Conservation (phyloP, 352 stramenopile genomes). For the Pythium aquatile region DNA sequence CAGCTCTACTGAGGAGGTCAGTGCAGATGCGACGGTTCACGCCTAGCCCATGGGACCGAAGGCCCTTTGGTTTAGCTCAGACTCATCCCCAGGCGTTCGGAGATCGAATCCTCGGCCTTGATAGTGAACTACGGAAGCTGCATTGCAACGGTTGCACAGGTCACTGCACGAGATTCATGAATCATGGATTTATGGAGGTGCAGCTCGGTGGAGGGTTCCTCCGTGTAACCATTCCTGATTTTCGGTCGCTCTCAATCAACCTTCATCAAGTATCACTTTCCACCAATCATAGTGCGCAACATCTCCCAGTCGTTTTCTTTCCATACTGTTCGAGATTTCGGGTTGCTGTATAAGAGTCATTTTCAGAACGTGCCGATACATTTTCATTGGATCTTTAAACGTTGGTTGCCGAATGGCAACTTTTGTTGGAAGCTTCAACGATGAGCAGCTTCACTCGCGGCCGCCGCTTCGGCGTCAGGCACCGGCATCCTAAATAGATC, state of each 20-base stretch:
- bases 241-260: neutral
- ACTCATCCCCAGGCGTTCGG: neutral
- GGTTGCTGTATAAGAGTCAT: conserved; percentile 19
- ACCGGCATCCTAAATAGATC: conserved; percentile 13
- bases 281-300: conserved; percentile 5
- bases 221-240: neutral
- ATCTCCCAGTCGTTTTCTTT: conserved; percentile 12
- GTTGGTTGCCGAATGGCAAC: conserved; percentile 16
- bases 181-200: neutral
- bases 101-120: too few relatives aligned
- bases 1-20: neutral
- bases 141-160: neutral
- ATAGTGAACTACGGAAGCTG: neutral
- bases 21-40: neutral
- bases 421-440: conserved; percentile 23
- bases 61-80: neutral
- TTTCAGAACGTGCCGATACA: neutral
- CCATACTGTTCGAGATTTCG: conserved; percentile 17
- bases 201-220: neutral
- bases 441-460: neutral
- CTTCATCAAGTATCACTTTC: neutral
- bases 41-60: neutral
- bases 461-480: conserved; percentile 5
- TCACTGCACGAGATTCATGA: neutral
- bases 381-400: neutral